These are phyloP conservation scores for Cadophora malorum DNA, from an alignment of 2,329 filamentous ascomycete species.

Conservation along the genomic window DNA sequence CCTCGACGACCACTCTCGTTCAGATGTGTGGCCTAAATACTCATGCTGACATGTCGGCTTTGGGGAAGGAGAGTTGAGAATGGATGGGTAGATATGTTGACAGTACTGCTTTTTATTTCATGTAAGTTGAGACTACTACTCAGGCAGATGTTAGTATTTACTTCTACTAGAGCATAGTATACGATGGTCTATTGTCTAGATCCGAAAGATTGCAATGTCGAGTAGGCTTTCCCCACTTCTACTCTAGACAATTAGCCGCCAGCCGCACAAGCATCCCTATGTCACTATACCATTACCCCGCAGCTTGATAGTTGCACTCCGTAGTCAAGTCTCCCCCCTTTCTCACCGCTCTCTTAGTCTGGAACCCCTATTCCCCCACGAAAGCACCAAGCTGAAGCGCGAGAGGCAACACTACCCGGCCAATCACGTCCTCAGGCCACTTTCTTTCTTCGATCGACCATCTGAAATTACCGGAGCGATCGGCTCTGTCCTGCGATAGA, in stretches of 20 bases:
- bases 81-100: no score
- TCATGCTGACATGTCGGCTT: no score
- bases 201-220: not conserved
- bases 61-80: no score
- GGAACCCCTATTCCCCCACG: not conserved
- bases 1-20: no score
- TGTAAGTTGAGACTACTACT: not conserved
- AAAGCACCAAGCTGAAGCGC: not conserved
- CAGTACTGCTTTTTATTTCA: no score
- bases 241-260: constrained; percentile 5
- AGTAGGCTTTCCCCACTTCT: not conserved
- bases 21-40: no score
- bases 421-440: not conserved
- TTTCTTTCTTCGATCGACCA: not conserved
- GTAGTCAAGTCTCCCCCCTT: not conserved
- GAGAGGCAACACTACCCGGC: not conserved
- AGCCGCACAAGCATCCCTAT: not conserved
- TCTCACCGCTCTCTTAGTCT: not conserved
- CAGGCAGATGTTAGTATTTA: not conserved
- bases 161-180: not conserved
- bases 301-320: constrained; percentile 1
- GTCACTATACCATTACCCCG: not conserved
- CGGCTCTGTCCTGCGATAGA: not conserved
- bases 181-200: not conserved
- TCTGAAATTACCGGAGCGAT: not conserved